These are phyloP conservation scores for Fusarium denticulatum DNA, from an alignment of 2,329 filamentous ascomycete genomes.

Conservation along the genomic window DNA sequence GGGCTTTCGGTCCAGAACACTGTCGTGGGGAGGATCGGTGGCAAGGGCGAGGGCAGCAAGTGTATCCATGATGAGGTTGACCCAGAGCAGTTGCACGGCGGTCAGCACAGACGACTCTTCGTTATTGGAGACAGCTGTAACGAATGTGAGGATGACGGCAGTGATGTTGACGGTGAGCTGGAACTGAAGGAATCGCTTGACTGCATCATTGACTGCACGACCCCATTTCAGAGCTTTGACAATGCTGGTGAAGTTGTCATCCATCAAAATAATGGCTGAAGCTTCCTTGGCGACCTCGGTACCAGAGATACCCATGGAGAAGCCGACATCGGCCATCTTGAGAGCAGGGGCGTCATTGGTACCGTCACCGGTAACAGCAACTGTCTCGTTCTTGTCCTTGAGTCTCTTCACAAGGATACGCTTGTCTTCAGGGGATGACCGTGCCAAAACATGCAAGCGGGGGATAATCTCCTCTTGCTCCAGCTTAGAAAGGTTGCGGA, in stretches of 20 bases:
- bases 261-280: slow-evolving; percentile 86
- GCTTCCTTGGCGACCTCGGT: slow-evolving; percentile 88
- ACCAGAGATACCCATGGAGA: slow-evolving; percentile 86
- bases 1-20: slow-evolving; percentile 80
- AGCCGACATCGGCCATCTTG: slow-evolving; percentile 83
- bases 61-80: slow-evolving; percentile 97
- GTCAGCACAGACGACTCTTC: slow-evolving; percentile 80
- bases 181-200: slow-evolving; percentile 80
- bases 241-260: slow-evolving; percentile 88
- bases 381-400: slow-evolving; percentile 78
- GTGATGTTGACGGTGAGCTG: slow-evolving; percentile 92
- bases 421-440: slow-evolving; percentile 82
- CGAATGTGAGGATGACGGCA: slow-evolving; percentile 86
- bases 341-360: slow-evolving; percentile 86
- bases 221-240: slow-evolving; percentile 87
- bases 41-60: slow-evolving; percentile 89
- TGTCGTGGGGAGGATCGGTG: slow-evolving; percentile 87
- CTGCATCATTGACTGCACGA: slow-evolving; percentile 78
- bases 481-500: slow-evolving; percentile 74
- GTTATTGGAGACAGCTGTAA: slow-evolving; percentile 79
- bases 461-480: slow-evolving; percentile 76
- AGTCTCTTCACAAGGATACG: slow-evolving; percentile 76
- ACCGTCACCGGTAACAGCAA: slow-evolving; percentile 84
- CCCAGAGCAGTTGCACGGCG: slow-evolving; percentile 93
- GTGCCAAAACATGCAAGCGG: slow-evolving; percentile 74